Percentiles rank a stretch among this genome's conserved stretches.
These are phyloP conservation scores for Penicillium sp. DNA, from an alignment of 2,329 filamentous ascomycete species.

Conservation along the genomic window DNA sequence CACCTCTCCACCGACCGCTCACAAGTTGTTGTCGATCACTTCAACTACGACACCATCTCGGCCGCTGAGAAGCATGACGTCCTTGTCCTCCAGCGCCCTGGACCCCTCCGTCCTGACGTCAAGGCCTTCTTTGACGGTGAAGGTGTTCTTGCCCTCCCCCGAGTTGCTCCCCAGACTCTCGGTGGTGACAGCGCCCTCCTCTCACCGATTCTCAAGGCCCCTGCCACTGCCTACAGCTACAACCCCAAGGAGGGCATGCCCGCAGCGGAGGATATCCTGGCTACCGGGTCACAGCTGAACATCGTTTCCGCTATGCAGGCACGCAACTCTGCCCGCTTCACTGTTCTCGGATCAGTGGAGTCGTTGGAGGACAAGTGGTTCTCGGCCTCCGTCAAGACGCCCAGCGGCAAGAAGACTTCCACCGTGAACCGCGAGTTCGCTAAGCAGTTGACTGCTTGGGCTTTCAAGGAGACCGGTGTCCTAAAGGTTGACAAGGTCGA, in stretches of 20 bases:
- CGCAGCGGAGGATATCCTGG: slow-evolving; percentile 76
- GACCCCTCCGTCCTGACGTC: slow-evolving; percentile 63
- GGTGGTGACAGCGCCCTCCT: slow-evolving; percentile 73
- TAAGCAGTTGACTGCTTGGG: slow-evolving; percentile 83
- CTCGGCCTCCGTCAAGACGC: slow-evolving; percentile 67
- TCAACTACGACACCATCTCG: slow-evolving; percentile 79
- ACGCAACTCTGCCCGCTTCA: slow-evolving; percentile 87
- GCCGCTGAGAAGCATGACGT: slow-evolving; percentile 85
- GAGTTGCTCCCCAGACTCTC: slow-evolving; percentile 74
- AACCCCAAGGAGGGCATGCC: slow-evolving; percentile 82
- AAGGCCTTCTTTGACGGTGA: slow-evolving; percentile 74
- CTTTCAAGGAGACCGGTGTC: slow-evolving; percentile 91
- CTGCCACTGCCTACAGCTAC: slow-evolving; percentile 85
- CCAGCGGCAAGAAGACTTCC: slow-evolving; percentile 55
- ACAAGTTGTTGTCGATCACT: slow-evolving; percentile 87
- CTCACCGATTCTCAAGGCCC: slow-evolving; percentile 76
- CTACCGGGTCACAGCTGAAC: slow-evolving; percentile 75
- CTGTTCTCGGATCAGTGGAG: slow-evolving; percentile 80
- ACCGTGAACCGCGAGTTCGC: slow-evolving; percentile 83
- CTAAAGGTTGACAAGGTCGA: slow-evolving; percentile 78
- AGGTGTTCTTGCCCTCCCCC: slow-evolving; percentile 75
- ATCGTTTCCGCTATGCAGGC: slow-evolving; percentile 86
- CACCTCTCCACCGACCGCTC: slow-evolving; percentile 81
- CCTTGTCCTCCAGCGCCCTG: slow-evolving; percentile 70
- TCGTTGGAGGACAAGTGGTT: slow-evolving; percentile 89